Base-by-base conservation (phyloP, 2,329 filamentous ascomycete species). In the Diaporthe batatas region DNA sequence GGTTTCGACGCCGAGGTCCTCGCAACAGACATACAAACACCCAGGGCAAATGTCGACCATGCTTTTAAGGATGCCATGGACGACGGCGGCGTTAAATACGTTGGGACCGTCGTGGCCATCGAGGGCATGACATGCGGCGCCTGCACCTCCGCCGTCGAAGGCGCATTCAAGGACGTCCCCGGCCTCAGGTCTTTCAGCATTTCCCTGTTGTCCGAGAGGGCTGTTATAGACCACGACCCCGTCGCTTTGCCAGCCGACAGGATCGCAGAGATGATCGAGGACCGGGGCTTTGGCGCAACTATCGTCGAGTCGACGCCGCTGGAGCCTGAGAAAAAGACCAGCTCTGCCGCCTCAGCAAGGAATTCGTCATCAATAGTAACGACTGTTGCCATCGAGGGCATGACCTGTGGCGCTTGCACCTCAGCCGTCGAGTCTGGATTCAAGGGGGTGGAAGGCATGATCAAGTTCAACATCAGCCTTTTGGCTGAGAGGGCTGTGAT, bases 321-420 rank as follows among this genome's bases (percentile, higher is more conserved):
- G 70, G 78, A 80, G 55, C 76, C 82, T 67, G 82, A 79, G 74
- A 80, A 75, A 39, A 84, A 82, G 69, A 73, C 80, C 10, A 78
- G 77, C 34, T 75, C 76, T 6, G 74, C 78, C 3, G 72, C 73
- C 6, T 75, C 78, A n/a, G 77, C 77, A 70, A 78, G 80, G 74
- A 80, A 80, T 72, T 82, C 85, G 75, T 83, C 84, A 67, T 78
- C 89, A 5, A 87, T 92, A 72, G 94, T 91, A 0, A 98, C 95
- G 0, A 98, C 95, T 0, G 88, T 99, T 23, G 91, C 93, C 6
- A 94, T 99, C 70, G 94, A 96, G 77, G 96, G 96, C 67, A 99
- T 99, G 96, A 99, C 96, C 1, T 98, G 96, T 80, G 96, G 96
- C 29, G 94, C 96, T 54, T 99, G 96, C 82, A 98, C 96, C 0